Base-by-base conservation (phyloP, 352 stramenopile species). In the Thalassiosira hispida region DNA sequence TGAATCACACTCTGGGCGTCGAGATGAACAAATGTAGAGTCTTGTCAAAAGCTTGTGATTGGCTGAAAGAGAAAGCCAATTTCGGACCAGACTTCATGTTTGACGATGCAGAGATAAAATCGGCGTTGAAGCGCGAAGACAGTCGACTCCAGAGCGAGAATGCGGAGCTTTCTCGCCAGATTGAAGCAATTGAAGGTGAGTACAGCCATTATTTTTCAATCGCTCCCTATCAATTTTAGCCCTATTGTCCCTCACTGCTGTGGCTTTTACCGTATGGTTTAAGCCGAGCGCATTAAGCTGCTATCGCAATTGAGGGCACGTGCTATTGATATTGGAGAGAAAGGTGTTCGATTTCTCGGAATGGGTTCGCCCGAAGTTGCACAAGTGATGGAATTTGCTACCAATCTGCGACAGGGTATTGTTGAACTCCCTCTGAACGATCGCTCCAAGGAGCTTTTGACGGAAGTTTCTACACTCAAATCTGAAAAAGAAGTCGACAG, bases 371-470 rank as follows among this genome's bases (percentile, higher is more conserved):
- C 86, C 7, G 78, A 92, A 67, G 55, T 94, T 38, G 27, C 62
- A 25, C 72, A 83, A 60, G 86, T 94, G 1, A 87, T 92, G 44
- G 81, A 93, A 40, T 94, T 94, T 72, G 87, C 85, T 0, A 86
- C 70, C 49, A 91, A 91, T 76, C 42, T 94, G 29, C 59, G 83
- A 18, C 57, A 86, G 18, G 90, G 88, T 1, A 74, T 65, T 18
- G 52, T 75, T 14, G 76, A 91, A n/a, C 77, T 94, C 2, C 88
- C 88, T 63, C 52, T 92, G 0, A 81, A 90, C 67, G 88, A 94
- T 60, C 56, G 63, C 11, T 77, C 61, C 22, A 79, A 72, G 16
- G 73, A 89, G 20, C 51, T 81, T 63, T 51, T 75, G 66, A 51
- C 63, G n/a, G 65, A 81, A 70, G 77, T 77, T 67, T 75, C 57